Evolutionary conservation across 768 basidiomycete species (phyloP).

Genomic region (Tremella yokohamensis): DNA sequence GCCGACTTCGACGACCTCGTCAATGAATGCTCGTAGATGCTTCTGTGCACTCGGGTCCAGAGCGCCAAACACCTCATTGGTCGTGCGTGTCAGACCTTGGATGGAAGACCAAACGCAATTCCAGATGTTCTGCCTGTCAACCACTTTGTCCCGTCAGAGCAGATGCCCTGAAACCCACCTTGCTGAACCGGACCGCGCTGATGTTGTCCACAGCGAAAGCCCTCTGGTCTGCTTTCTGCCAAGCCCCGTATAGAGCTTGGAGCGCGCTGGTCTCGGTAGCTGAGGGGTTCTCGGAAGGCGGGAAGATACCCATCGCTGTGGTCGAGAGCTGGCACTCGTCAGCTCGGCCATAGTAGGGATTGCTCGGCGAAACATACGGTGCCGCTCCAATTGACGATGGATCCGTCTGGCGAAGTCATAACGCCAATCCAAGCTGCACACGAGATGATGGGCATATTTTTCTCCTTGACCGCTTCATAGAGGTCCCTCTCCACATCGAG

Average conservation of each 20-base stretch:
- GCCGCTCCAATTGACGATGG: constrained; percentile 34
- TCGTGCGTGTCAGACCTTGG: constrained; percentile 35
- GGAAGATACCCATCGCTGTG: constrained; percentile 11
- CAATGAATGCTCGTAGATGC: constrained; percentile 29
- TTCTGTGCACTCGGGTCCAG: constrained; percentile 9
- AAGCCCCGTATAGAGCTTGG: constrained; percentile 21
- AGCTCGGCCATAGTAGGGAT: not conserved
- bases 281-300: constrained; percentile 16
- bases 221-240: constrained; percentile 28
- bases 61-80: constrained; percentile 17
- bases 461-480: constrained; percentile 54
- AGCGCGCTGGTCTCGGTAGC: constrained; percentile 18
- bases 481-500: constrained; percentile 67
- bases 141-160: not conserved
- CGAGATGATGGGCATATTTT: constrained; percentile 40
- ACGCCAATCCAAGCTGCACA: constrained; percentile 40
- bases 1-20: constrained; percentile 39
- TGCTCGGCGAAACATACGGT: constrained; percentile 12
- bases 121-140: constrained; percentile 39
- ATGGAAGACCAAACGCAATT: constrained; percentile 42
- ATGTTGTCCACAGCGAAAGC: constrained; percentile 23
- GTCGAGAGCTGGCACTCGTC: not conserved
- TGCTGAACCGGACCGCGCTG: constrained; percentile 23
- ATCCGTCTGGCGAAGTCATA: constrained; percentile 33
- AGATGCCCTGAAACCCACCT: constrained; percentile 16